phyloP scores from a whole-genome alignment of 148 eudicot species.

The Rheum nobile region DNA sequence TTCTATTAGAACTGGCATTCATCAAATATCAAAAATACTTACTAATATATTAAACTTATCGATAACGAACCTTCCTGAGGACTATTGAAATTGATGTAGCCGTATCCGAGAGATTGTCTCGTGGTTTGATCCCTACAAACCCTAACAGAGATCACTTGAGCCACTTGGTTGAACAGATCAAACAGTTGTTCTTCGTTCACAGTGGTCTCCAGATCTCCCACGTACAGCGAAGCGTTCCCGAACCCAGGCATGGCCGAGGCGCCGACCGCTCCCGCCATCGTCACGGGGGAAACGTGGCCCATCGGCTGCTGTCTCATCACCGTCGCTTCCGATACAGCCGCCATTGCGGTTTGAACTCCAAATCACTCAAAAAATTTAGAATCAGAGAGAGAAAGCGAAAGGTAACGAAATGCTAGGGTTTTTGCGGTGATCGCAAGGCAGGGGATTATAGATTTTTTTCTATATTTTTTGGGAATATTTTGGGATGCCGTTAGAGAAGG shows the following conservation, averaged over 20 bases:
- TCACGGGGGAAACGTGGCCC: neutral
- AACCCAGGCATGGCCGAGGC: conserved; percentile 8
- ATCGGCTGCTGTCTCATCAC: neutral
- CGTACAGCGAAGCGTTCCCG: conserved; percentile 34
- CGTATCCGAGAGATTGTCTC: conserved; percentile 40
- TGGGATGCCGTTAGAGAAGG: neutral
- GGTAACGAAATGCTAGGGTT: neutral
- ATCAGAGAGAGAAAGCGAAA: neutral
- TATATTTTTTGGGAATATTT: neutral
- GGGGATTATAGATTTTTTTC: neutral
- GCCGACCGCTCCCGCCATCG: neutral
- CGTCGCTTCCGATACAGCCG: neutral
- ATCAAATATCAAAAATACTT: neutral
- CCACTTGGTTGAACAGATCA: conserved; percentile 41
- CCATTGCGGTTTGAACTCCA: neutral
- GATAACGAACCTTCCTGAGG: conserved; percentile 34
- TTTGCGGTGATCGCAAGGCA: too few species aligned
- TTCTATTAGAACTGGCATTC: neutral
- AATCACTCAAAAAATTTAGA: neutral
- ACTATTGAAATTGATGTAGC: conserved; percentile 37
- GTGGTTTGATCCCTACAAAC: conserved; percentile 43
- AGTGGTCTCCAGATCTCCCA: conserved; percentile 39
- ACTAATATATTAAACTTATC: neutral
- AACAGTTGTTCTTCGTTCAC: conserved; percentile 39
- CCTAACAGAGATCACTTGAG: conserved; percentile 38